Evolutionary conservation across 768 basidiomycete genomes (phyloP), one percentile per base, ranked within the genome.

Genomic region (Punctularia strigosozonata): DNA sequence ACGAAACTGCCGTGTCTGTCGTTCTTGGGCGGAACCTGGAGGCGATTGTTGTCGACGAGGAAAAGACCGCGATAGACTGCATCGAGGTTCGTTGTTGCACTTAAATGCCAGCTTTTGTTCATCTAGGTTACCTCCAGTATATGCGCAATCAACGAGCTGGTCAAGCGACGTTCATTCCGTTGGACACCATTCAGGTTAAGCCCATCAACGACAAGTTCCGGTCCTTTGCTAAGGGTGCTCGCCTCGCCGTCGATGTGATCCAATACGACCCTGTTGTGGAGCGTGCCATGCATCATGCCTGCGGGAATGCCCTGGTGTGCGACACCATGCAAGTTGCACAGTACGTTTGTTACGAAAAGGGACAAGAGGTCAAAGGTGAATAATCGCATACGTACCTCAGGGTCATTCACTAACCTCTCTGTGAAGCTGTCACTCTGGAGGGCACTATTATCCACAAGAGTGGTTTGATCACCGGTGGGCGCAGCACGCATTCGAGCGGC

Each of bases 401-500:
- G 32, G 20, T 41, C 40, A 34, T 25, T 25, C 26, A 18, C 33
- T 37, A 13, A 39, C 38, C 15, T 20, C 32, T 5, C 33, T 39
- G 24, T 19, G 30, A 41, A 92, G 95, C 92, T 43, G 95, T 99
- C 17, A 95, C 95, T 1, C 65, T 99, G 31, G 92, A 98, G 31
- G 95, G 95, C 1, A 98, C 92, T 3, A 66, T 99, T 43, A 97
- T 99, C 34, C 95, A 99, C 59, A 92, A 92, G 64, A 91, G 88
- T 47, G 95, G 95, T 44, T 63, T 94, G 34, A 98, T 99, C 54
- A 99, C 95, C 24, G 95, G 95, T 62, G 95, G 95, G 20, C 69
- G 77, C 35, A 87, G 88, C 49, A 72, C 80, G 0, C 80, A 81
- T 44, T 70, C 66, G 33, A 77, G 59, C n/a, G 71, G 69, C 28